Conservation (phyloP, 495 filamentous ascomycete species). For the Hypoxylon perforatum region DNA sequence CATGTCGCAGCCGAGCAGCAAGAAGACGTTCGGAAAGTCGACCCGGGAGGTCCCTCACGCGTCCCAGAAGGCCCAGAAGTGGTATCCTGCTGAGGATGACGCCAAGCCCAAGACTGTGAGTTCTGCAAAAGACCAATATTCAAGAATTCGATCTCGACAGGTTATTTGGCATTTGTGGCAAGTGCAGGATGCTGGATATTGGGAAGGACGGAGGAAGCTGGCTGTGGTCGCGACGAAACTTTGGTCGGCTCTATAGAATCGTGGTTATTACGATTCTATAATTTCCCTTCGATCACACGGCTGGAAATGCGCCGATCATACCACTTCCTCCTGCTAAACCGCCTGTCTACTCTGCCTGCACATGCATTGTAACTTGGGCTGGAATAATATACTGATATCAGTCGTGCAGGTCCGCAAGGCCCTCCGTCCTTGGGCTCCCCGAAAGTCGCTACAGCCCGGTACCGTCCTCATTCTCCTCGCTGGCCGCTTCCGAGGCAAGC, state of each 20-base stretch:
- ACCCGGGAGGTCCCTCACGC: conserved; percentile 86
- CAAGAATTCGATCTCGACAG: conserved; percentile 11
- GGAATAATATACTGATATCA: conserved; percentile 43
- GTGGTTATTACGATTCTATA: conserved; percentile 6
- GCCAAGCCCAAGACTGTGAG: conserved; percentile 90
- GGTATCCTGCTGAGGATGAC: conserved; percentile 98
- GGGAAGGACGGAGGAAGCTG: conserved; percentile 2
- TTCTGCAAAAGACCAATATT: conserved; percentile 48
- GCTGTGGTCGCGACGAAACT: conserved; percentile 9
- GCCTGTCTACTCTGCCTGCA: background rate
- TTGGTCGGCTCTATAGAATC: background rate
- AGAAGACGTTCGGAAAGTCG: conserved; percentile 98
- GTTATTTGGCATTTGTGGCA: conserved; percentile 23
- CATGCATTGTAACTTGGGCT: background rate
- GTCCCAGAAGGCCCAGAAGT: conserved; percentile 95
- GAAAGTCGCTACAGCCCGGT: conserved; percentile 88
- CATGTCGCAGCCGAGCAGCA: conserved; percentile 77
- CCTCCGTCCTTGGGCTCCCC: conserved; percentile 82
- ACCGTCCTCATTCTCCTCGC: conserved; percentile 97
- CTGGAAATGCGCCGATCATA: conserved; percentile 1
- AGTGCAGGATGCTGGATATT: conserved; percentile 14
- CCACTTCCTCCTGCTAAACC: conserved; percentile 4
- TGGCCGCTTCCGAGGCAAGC: conserved; percentile 99
- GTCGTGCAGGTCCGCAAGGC: conserved; percentile 88
- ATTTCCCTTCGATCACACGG: conserved; percentile 7